Base-by-base conservation (phyloP, 768 basidiomycete genomes). In the Leccinum rimulosum region DNA sequence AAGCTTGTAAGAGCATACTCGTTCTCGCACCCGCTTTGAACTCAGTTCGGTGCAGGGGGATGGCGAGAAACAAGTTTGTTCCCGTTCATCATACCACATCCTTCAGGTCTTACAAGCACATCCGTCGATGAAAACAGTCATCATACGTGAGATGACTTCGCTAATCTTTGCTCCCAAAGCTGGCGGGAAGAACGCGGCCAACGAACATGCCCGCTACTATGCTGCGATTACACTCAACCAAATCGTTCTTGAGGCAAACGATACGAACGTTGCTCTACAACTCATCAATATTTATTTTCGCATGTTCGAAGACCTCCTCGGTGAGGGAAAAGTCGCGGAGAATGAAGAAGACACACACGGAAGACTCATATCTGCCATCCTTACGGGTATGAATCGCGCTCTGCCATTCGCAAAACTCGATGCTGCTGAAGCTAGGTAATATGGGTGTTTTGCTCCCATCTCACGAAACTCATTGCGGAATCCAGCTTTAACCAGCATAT, bases 331-430 rank as follows among this genome's bases (percentile, higher is more conserved):
- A 27, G 60, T 67, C 5, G 51, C 60, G 4, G 71, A 71, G 40
- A 47, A 52, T 27, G 58, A 62, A 12, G 89, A 93, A 62, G 91
- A 94, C 63, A 78, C 80, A 8, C 84, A 93, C 62, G 90, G 91
- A 51, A 91, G 86, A 68, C 76, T 97, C 49, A 81, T 97, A 40
- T 91, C 94, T 14, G 95, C 95, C 2, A 86, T 98, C 35, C 74
- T 99, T 59, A 95, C 93, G 0, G 96, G 96, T 31, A 88, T 98
- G 43, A 98, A 98, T 68, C 91, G 97, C 17, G 95, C 96, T 2
- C 72, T 98, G 57, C 97, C 97, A 0, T 98, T 93, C 68, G 93
- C 95, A 3, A 89, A 88, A 67, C 78, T 95, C 28, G 88, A 89
- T 38, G 84, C 84, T 33, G 82, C 80, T 5, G 82, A 86, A 64